Evolutionary conservation across 1,284 basidiomycete genomes (phyloP), one percentile per base, ranked within the genome.

Genomic region (Neotropicomus parvogracilis): DNA sequence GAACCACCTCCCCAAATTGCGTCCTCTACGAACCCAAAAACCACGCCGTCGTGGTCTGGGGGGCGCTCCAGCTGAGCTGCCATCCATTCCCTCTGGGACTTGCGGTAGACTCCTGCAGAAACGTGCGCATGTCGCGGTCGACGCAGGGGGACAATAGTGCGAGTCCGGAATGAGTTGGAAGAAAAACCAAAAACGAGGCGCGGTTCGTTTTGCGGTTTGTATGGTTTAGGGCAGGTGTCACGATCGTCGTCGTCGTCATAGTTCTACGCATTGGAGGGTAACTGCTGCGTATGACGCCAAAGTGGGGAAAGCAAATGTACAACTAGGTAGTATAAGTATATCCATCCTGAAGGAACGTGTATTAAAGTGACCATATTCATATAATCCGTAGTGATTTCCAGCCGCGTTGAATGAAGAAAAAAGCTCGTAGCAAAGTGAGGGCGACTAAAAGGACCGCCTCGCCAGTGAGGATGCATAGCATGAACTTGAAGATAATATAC

Each of bases 141-240:
- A 66, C 33, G 69, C 71, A 74, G 67, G 74, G 68, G 74, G 73
- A 76, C 73, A 76, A 75, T 75, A 75, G 69, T 73, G 74, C 74
- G 60, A 65, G 70, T 68, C 71, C 72, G 21, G 58, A 68, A 75
- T 72, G 71, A 73, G 72, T 71, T 63, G 41, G 9, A 42, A 20
- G 26, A 41, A 50, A 49, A 53, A 19, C 0, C 3, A 16, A 17
- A 4, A 1, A 14, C 6, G 4, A 1, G 0, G 12, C 4, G 7
- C 1, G 3, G 27, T 8, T 6, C 32, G 17, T 2, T 3, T 20
- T 10, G 9, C 2, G 1, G 13, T 19, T 12, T 0, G 0, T 1
- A n/a, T 9, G 3, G 17, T 65, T 62, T 53, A 62, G 60, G 60
- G 60, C 62, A 54, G 52, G 59, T 44, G 29, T 2, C 7, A 19